A percentile compares a stretch with the other conserved stretches of the same genome.
These are phyloP conservation scores for Xylaria intraflava DNA, from an alignment of 495 filamentous ascomycete genomes.

Conservation along the genomic window DNA sequence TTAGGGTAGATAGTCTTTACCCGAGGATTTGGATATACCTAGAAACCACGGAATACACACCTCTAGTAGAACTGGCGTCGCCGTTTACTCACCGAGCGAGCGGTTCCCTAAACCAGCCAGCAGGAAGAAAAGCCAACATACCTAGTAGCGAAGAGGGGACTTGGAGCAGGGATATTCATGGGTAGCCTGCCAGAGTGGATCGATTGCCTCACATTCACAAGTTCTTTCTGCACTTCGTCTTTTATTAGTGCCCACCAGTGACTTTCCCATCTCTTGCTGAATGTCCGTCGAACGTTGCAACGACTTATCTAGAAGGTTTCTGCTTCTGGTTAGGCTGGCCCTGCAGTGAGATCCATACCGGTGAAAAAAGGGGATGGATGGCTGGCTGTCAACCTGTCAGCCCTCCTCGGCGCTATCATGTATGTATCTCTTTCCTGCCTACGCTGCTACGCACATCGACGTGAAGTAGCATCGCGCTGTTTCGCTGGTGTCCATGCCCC, in stretches of 20 bases:
- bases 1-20: background rate
- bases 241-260: too few relatives aligned
- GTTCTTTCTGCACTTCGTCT: too few relatives aligned
- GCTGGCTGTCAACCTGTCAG: background rate
- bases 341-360: slow-evolving; percentile 1
- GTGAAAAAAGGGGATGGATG: background rate
- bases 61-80: background rate
- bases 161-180: background rate
- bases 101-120: too few relatives aligned
- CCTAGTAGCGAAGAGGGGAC: background rate
- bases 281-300: slow-evolving; percentile 3
- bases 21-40: background rate
- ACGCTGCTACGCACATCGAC: background rate
- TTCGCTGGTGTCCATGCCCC: slow-evolving; percentile 4
- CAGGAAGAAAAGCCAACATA: background rate
- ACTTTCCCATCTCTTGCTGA: background rate
- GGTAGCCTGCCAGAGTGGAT: too few relatives aligned
- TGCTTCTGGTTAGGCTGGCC: slow-evolving; percentile 7
- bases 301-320: slow-evolving; percentile 9
- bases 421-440: background rate
- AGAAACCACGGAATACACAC: background rate
- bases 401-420: background rate
- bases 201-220: too few relatives aligned
- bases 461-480: slow-evolving; percentile 6
- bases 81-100: background rate